Evolutionary conservation across 345 rosid genomes (phyloP).

Genomic region (Eucalyptus polyanthemos): DNA sequence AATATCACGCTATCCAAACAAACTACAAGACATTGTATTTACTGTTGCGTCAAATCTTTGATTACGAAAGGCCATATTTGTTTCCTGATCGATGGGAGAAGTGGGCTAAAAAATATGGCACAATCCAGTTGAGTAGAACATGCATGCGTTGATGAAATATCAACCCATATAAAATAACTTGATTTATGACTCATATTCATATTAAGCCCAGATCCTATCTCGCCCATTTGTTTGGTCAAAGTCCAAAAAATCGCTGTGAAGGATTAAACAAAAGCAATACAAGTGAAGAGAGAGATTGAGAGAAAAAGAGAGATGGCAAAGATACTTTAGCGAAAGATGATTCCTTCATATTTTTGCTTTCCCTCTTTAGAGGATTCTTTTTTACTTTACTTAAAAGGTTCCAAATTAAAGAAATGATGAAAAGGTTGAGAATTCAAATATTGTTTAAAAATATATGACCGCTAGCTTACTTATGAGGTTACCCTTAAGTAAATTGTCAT

Average conservation of each 20-base stretch:
- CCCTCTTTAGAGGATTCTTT: not conserved
- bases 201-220: not conserved
- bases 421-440: too few species aligned
- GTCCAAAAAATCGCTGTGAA: not conserved
- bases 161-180: too few species aligned
- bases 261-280: not conserved
- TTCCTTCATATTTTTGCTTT: not conserved
- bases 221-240: not conserved
- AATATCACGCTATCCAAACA: not conserved
- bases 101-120: not conserved
- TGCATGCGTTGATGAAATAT: fast-evolving
- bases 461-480: too few species aligned
- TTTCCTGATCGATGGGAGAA: not conserved
- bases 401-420: too few species aligned
- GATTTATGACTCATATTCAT: too few species aligned
- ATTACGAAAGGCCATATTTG: not conserved
- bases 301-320: not conserved
- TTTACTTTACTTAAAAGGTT: too few species aligned
- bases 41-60: fast-evolving
- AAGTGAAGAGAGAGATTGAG: too few species aligned
- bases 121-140: too few species aligned
- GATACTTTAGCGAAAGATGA: not conserved
- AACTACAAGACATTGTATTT: not conserved
- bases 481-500: too few species aligned
- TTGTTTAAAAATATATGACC: too few species aligned